Percentiles rank a stretch among this genome's conserved stretches.
phyloP scores from a whole-genome alignment of 306 rosid species.

The Vigna radiata region DNA sequence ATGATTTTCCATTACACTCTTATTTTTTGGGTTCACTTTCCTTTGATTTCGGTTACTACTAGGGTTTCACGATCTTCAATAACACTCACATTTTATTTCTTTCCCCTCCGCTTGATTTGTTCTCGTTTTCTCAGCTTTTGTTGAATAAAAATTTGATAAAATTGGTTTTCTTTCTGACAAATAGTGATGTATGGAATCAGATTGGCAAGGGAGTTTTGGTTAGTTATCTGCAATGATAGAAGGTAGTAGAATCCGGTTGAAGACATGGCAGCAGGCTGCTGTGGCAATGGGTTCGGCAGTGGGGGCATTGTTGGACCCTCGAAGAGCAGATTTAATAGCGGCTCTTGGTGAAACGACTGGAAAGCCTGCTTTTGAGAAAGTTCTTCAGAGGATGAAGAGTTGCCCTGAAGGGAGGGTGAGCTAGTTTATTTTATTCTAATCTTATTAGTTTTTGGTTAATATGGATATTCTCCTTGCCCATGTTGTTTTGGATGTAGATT shows the following conservation, averaged over 20 bases:
- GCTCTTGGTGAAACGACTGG: slow-evolving; percentile 98
- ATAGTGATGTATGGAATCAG: neutral
- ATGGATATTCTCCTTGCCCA: neutral
- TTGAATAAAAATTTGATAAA: slow-evolving; percentile 5
- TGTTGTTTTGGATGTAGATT: slow-evolving; percentile 6
- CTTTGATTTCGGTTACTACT: neutral
- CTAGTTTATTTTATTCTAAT: slow-evolving; percentile 1
- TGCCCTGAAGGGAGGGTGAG: slow-evolving; percentile 84
- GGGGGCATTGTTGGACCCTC: slow-evolving; percentile 91
- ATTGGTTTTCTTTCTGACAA: neutral
- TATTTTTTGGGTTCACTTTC: neutral
- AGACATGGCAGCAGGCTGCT: slow-evolving; percentile 88
- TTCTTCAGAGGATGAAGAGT: slow-evolving; percentile 78
- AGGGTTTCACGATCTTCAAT: neutral
- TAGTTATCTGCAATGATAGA: slow-evolving; percentile 54
- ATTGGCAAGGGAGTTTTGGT: neutral
- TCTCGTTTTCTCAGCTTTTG: neutral
- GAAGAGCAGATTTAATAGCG: slow-evolving; percentile 93
- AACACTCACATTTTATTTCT: neutral
- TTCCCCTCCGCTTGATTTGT: neutral
- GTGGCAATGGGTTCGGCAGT: slow-evolving; percentile 91
- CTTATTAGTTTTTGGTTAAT: neutral
- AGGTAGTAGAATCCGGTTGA: slow-evolving; percentile 65
- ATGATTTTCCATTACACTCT: neutral
- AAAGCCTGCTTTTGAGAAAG: slow-evolving; percentile 86